A percentile compares a stretch with the other conserved stretches of the same genome.
Conservation (phyloP, 805 yeast genomes). For the Starmerella khaoyaiensis region DNA sequence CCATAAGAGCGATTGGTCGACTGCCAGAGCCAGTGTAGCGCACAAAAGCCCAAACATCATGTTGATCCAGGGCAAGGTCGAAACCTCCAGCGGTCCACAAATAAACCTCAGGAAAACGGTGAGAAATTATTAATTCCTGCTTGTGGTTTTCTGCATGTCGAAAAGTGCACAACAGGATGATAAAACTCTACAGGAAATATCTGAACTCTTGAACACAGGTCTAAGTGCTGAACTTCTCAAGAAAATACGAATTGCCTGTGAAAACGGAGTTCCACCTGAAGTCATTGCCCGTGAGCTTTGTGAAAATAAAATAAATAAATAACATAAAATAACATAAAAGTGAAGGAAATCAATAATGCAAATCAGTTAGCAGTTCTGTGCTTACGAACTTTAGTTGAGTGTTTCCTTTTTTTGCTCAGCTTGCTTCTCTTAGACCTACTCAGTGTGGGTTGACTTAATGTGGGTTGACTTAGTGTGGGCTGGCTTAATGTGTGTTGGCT, state of each 20-base stretch:
- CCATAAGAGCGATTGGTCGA: slow-evolving; percentile 53
- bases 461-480: slow-evolving; percentile 1
- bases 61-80: too few relatives aligned
- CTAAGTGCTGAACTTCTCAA: slow-evolving; percentile 22
- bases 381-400: background rate
- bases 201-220: slow-evolving; percentile 25
- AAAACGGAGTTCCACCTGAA: slow-evolving; percentile 27
- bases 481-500: slow-evolving; percentile 1
- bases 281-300: slow-evolving; percentile 20
- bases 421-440: background rate
- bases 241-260: slow-evolving; percentile 21
- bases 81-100: too few relatives aligned
- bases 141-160: too few relatives aligned
- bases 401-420: slow-evolving; percentile 3
- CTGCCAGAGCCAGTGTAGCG: slow-evolving; percentile 1
- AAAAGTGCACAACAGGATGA: too few relatives aligned
- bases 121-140: too few relatives aligned
- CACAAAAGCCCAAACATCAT: too few relatives aligned
- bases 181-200: slow-evolving; percentile 20
- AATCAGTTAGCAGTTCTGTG: background rate
- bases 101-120: too few relatives aligned
- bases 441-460: slow-evolving; percentile 5
- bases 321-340: background rate
- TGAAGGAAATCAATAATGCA: background rate
- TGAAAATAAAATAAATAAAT: background rate